Percentiles rank a stretch among this genome's conserved stretches.
These are phyloP conservation scores for Botrytis hyacinthi DNA, from an alignment of 2,329 filamentous ascomycete genomes.

Conservation along the genomic window DNA sequence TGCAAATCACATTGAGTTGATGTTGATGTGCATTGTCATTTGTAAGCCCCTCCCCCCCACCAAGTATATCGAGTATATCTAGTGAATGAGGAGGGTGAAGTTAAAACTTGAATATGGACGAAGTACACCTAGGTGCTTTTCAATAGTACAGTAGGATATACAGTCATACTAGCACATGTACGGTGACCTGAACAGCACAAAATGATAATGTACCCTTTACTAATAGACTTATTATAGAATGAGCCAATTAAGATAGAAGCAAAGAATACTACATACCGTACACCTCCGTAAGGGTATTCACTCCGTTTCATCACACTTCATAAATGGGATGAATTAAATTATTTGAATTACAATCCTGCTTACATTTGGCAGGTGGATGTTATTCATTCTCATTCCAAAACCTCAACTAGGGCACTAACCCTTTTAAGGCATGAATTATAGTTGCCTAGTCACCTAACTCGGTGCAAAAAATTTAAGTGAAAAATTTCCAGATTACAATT, in stretches of 20 bases:
- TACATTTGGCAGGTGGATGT: background rate
- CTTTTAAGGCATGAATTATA: constrained; percentile 3
- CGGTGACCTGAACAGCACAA: background rate
- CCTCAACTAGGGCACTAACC: background rate
- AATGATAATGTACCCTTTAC: background rate
- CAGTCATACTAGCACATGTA: background rate
- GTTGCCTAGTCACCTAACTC: background rate
- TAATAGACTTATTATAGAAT: background rate
- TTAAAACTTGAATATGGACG: too few relatives aligned
- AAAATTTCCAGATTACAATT: constrained; percentile 6
- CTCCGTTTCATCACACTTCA: background rate
- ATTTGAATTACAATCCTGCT: background rate
- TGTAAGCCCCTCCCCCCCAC: background rate
- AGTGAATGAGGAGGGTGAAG: background rate
- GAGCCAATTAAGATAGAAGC: background rate
- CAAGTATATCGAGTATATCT: background rate
- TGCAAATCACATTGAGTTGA: background rate
- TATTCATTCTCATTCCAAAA: too few relatives aligned
- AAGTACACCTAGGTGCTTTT: too few relatives aligned
- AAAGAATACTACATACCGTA: background rate
- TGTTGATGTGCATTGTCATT: background rate
- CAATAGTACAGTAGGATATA: background rate
- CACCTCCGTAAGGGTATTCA: too few relatives aligned
- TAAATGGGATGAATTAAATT: background rate
- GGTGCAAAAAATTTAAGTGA: background rate